Base-by-base conservation (phyloP, 441 rosid species). In the Isatis lusitanica region DNA sequence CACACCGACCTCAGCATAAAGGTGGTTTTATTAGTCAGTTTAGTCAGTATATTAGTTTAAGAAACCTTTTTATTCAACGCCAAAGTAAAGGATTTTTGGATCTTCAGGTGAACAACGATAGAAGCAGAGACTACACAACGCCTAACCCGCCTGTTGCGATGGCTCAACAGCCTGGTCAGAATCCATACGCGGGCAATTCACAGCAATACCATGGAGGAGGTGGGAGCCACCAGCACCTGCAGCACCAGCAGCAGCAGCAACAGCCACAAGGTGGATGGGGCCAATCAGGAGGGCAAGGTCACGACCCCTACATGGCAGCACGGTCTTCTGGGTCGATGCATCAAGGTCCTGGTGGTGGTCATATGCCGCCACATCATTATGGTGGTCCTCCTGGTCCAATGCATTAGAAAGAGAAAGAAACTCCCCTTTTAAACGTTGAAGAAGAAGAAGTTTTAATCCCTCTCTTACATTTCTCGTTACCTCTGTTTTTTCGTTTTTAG, bases 1-100 rank as follows among this genome's bases (percentile, higher is more conserved):
- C 99, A 93, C 63, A 90, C 85, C 1, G 99, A 93, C 77, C 98
- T 96, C 73, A 96, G 92, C 82, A 96, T 96, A 51, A 96, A 96
- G 96, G 99, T 90, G 78, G 17, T 21, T 21, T 21, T 21, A 21
- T 57, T 26, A 26, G 28, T 26, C 28, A 55, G 61, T 55, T n/a
- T 28, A 30, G 16, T 66, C 31, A n/a, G 11, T 66, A 50, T 33
- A 7, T 35, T 35, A 31, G 21, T n/a, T 40, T 3, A 10, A 2
- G 10, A 17, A 17, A 24, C 18, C 30, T 3, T 10, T 36, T 12
- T 26, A n/a, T 36, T 40, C 13, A 64, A 59, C 36, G 17, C 12
- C 7, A 5, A 56, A 44, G 60, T 58, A 46, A 46, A 42, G 0
- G 18, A 36, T 7, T 15, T 8, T 24, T 16, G 42, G 40, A 53